Percentiles rank a stretch among this genome's conserved stretches.
These are phyloP conservation scores for Ceratocystis harringtonii DNA, from an alignment of 2,329 filamentous ascomycete genomes.

Conservation along the genomic window DNA sequence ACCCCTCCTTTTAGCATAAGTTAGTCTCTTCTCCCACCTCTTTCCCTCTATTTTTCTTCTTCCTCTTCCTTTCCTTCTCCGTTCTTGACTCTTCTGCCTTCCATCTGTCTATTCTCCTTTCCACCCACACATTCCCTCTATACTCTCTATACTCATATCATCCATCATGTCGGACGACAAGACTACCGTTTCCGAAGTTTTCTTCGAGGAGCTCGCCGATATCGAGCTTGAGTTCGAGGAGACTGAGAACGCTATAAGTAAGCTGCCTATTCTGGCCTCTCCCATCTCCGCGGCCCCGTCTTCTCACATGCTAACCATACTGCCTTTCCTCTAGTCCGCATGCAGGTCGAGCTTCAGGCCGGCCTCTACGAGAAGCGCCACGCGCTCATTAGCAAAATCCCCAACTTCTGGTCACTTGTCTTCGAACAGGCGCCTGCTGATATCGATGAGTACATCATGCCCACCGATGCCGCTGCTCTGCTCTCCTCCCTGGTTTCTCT, in stretches of 20 bases:
- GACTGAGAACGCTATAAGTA: conserved; percentile 69
- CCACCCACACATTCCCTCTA: conserved; percentile 9
- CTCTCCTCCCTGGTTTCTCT: conserved; percentile 52
- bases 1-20: conserved; percentile 9
- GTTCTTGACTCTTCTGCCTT: neutral
- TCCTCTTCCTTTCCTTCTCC: conserved; percentile 1
- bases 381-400: conserved; percentile 54
- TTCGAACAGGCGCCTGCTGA: conserved; percentile 75
- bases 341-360: conserved; percentile 51
- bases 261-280: conserved; percentile 25
- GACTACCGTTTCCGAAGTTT: conserved; percentile 25
- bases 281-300: neutral
- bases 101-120: conserved; percentile 7
- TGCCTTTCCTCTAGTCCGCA: conserved; percentile 41
- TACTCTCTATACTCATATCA: conserved; percentile 16
- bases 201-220: conserved; percentile 62
- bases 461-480: conserved; percentile 61
- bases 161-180: conserved; percentile 25
- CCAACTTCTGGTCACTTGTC: conserved; percentile 89
- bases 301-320: conserved; percentile 17
- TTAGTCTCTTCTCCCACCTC: conserved; percentile 9
- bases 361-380: conserved; percentile 65
- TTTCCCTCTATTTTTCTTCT: conserved; percentile 15
- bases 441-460: conserved; percentile 76
- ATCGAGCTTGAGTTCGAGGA: conserved; percentile 76